Base-by-base conservation (phyloP, 1,284 basidiomycete species). In the Sporisorium iseilematis-ciliati region DNA sequence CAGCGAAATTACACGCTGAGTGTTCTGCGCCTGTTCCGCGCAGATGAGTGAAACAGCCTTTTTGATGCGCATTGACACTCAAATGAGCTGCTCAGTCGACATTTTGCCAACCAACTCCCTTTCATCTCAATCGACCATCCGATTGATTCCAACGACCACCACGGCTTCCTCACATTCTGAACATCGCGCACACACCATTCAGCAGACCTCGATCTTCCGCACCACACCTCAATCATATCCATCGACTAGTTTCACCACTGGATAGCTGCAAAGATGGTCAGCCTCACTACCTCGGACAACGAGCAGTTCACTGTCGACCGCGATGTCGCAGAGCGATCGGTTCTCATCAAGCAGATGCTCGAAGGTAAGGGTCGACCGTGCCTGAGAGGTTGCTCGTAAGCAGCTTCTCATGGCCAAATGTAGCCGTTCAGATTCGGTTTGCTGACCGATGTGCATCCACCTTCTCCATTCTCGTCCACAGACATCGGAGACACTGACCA, bases 281-380 rank as follows among this genome's bases (percentile, higher is more conserved):
- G 76, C 60, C 78, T 84, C 16, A 75, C 74, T 52, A 84, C 95
- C 54, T 97, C 96, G 51, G 96, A 99, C 87, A 95, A 94, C 82
- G 96, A 98, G 87, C 90, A 92, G 78, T 99, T 97, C 87, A 90
- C 90, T 71, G 93, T 96, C 77, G 95, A 97, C 85, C 92, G 92
- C 87, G 93, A 96, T 77, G 93, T 99, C 64, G 95, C 94, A 65
- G 93, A 95, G 88, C 92, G 95, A 85, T 93, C 91, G 76, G 93
- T 96, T 20, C 91, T 99, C 81, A 97, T 99, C 88, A 97, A 97
- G 90, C 95, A 97, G 89, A 97, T 99, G 96, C 92, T 99, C 68
- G 97, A 99, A 87, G 96, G 96, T 95, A 85, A 82, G 88, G 83
- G 18, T 43, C 20, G 38, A n/a, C 16, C 7, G 14, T 8, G 29